A percentile compares a stretch with the other conserved stretches of the same genome.
phyloP scores from a whole-genome alignment of 2,329 filamentous ascomycete species.

The Pseudonectria foliicola region DNA sequence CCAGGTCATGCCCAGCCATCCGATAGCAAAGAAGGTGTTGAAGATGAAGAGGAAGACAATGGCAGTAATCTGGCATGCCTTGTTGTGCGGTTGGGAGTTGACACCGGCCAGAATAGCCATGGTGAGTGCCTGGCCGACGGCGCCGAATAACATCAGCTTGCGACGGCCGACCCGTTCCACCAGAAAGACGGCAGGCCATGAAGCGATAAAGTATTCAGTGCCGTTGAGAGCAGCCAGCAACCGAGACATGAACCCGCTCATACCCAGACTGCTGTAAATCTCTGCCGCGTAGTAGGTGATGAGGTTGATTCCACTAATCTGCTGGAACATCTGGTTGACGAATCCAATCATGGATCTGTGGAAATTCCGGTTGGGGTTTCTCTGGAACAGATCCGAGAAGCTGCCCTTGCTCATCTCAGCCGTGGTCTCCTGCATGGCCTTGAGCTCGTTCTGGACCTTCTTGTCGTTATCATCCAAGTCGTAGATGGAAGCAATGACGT shows the following conservation, averaged over 20 bases:
- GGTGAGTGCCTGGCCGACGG: conserved; percentile 50
- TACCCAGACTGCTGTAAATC: conserved; percentile 50
- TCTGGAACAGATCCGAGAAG: conserved; percentile 51
- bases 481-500: conserved; percentile 46
- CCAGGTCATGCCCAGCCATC: conserved; percentile 54
- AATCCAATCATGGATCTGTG: conserved; percentile 55
- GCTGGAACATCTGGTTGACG: conserved; percentile 57
- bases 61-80: conserved; percentile 48
- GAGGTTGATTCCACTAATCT: conserved; percentile 53
- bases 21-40: conserved; percentile 51
- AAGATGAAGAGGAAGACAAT: conserved; percentile 62
- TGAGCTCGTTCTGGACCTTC: conserved; percentile 50
- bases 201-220: conserved; percentile 53
- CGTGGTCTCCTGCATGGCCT: conserved; percentile 59
- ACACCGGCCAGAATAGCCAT: conserved; percentile 58
- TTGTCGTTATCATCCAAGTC: conserved; percentile 47
- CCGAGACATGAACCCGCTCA: conserved; percentile 47
- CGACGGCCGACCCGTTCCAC: conserved; percentile 62
- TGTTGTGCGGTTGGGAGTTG: conserved; percentile 42
- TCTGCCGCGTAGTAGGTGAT: conserved; percentile 57
- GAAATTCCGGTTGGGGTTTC: conserved; percentile 48
- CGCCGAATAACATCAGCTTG: conserved; percentile 65
- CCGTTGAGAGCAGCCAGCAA: conserved; percentile 42
- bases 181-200: conserved; percentile 53
- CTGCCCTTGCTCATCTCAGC: conserved; percentile 58